Conservation (phyloP, 768 basidiomycete species). For the Kwoniella dendrophila region DNA sequence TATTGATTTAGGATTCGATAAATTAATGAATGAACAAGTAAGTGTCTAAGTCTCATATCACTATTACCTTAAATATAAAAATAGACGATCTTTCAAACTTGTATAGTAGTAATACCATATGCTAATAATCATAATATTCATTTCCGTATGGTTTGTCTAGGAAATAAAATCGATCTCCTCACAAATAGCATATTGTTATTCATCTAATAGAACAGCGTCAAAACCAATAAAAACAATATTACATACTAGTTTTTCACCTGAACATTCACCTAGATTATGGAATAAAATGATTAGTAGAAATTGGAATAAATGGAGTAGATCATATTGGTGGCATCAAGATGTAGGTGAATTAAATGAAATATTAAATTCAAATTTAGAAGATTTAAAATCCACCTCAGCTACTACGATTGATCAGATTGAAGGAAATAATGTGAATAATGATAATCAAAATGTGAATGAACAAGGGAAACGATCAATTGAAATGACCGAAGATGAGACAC, state of each 20-base stretch:
- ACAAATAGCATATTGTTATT: slow-evolving; percentile 90
- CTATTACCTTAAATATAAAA: no score
- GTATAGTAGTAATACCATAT: no score
- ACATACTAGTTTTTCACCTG: slow-evolving; percentile 68
- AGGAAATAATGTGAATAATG: neutral
- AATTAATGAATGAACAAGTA: slow-evolving; percentile 91
- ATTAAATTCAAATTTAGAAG: neutral
- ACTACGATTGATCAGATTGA: neutral
- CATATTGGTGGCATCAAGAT: slow-evolving; percentile 72
- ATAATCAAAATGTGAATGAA: neutral
- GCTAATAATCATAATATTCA: no score
- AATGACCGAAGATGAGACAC: neutral
- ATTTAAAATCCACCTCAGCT: neutral
- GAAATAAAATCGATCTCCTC: slow-evolving; percentile 86
- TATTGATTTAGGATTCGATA: slow-evolving; percentile 88
- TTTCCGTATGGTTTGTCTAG: slow-evolving; percentile 58
- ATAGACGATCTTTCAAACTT: neutral
- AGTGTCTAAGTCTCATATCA: slow-evolving; percentile 35
- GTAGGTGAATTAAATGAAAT: slow-evolving; percentile 38
- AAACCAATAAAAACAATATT: slow-evolving; percentile 72
- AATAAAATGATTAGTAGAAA: slow-evolving; percentile 65
- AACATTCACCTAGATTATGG: slow-evolving; percentile 32
- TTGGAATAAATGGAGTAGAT: slow-evolving; percentile 74
- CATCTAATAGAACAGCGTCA: slow-evolving; percentile 73
- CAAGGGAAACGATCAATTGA: neutral